Base-by-base conservation (phyloP, 805 yeast genomes). In the Yarrowia sp. region DNA sequence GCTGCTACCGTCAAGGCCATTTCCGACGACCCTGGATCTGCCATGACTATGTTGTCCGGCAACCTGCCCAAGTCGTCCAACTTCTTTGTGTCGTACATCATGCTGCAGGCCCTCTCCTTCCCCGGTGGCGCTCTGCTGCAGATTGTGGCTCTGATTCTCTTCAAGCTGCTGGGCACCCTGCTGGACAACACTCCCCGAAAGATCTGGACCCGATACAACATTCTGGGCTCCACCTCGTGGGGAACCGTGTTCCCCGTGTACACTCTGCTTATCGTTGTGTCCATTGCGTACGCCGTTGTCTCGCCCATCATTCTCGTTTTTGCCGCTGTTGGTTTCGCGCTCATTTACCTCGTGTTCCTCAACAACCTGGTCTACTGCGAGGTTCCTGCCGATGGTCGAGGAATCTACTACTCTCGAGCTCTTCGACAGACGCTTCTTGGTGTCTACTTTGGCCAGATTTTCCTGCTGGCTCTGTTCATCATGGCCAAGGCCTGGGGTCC, bases 401-500 rank as follows among this genome's bases (percentile, higher is more conserved):
- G 99, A 62, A 77, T 81, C 58, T 87, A 88, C 78, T 95, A 92
- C 74, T 95, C 97, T 67, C 84, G 90, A 67, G 97, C 98, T 1
- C 75, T 93, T 62, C 89, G 85, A 79, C 98, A 93, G 77, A 87
- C 96, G 0, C 82, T 93, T 73, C 86, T 87, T 40, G 99, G 99
- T 66, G 75, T 95, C 48, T 93, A 93, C 74, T 74, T 93, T 49
- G 96, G 96, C 41, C 92, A 93, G 76, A 77, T 92, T 22, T 90
- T 97, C 79, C 71, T 95, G 68, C 74, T 95, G 63, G 98, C 97
- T 64, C 76, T 95, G 65, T 92, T 91, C 73, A 89, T 85, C 17
- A 96, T 93, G 65, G 92, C 96, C 67, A 90, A 90, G 80, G 88
- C 96, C 44, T 93, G 97, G 97, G 98, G 97, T 49, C 96, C 97